These are phyloP conservation scores for Taphrina flavorubra DNA, from an alignment of 1,139 yeast genomes.

Conservation along the genomic window DNA sequence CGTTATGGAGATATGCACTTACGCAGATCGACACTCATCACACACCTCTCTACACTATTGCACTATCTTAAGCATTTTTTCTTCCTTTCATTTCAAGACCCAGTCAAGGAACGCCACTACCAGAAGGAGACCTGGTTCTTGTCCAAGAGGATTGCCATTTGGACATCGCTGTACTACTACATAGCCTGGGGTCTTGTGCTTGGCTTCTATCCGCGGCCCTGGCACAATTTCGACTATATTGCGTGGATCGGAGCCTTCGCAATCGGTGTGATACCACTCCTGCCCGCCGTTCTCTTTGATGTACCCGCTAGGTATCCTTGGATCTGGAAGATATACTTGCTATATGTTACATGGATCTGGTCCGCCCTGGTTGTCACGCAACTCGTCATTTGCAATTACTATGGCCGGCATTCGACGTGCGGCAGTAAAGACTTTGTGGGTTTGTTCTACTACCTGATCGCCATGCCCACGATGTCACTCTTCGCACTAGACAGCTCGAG, in stretches of 20 bases:
- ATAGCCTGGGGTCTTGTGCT: conserved; percentile 33
- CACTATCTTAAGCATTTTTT: conserved; percentile 22
- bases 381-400: conserved; percentile 25
- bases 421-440: conserved; percentile 34
- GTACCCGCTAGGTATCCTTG: conserved; percentile 20
- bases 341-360: conserved; percentile 35
- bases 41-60: background rate
- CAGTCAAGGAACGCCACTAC: conserved; percentile 38
- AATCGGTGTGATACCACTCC: conserved; percentile 23
- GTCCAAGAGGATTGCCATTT: conserved; percentile 31
- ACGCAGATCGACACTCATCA: background rate
- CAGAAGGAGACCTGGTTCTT: conserved; percentile 33
- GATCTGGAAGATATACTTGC: conserved; percentile 24
- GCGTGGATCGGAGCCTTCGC: conserved; percentile 26
- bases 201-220: conserved; percentile 36
- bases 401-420: conserved; percentile 17
- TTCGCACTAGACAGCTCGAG: conserved; percentile 25
- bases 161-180: conserved; percentile 27
- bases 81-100: conserved; percentile 31
- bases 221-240: conserved; percentile 15
- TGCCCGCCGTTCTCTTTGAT: conserved; percentile 18
- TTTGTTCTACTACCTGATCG: conserved; percentile 26
- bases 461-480: conserved; percentile 32
- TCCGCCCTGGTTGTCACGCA: conserved; percentile 17
- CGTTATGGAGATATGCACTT: background rate